phyloP scores from a whole-genome alignment of 768 basidiomycete species.

The Galerina sulciceps region DNA sequence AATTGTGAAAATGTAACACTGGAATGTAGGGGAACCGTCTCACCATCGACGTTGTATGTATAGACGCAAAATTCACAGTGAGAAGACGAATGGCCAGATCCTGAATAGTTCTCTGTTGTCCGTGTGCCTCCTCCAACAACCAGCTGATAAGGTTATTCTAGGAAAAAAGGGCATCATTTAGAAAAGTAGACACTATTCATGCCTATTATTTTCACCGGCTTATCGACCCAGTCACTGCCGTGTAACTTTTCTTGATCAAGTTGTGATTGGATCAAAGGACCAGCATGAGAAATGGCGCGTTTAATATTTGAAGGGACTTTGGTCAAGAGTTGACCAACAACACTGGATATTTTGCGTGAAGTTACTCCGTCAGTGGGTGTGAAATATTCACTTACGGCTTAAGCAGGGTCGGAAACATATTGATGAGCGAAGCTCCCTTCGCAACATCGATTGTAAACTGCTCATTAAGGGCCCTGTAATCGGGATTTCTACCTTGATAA shows the following conservation, averaged over 20 bases:
- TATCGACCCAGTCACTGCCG: slow-evolving; percentile 6
- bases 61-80: slow-evolving; percentile 32
- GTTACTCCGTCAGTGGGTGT: not conserved
- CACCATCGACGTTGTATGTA: slow-evolving; percentile 27
- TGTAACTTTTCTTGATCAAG: slow-evolving; percentile 9
- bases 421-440: slow-evolving; percentile 11
- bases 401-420: slow-evolving; percentile 18
- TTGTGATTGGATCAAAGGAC: slow-evolving; percentile 18
- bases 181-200: not conserved
- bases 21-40: not conserved
- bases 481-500: slow-evolving; percentile 21
- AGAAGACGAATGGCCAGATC: slow-evolving; percentile 26
- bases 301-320: slow-evolving; percentile 13
- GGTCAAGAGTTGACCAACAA: slow-evolving; percentile 16
- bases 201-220: not conserved
- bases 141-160: slow-evolving; percentile 34
- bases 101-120: slow-evolving; percentile 18
- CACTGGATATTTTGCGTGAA: slow-evolving; percentile 1
- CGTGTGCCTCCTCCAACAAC: slow-evolving; percentile 31
- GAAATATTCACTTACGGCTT: slow-evolving; percentile 17
- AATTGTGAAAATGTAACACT: slow-evolving; percentile 1
- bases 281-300: slow-evolving; percentile 7
- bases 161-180: not conserved
- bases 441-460: slow-evolving; percentile 21
- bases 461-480: slow-evolving; percentile 20